A percentile compares a stretch with the other conserved stretches of the same genome.
Conservation (phyloP, 1,284 basidiomycete species). For the Papiliotrema fonsecae region DNA sequence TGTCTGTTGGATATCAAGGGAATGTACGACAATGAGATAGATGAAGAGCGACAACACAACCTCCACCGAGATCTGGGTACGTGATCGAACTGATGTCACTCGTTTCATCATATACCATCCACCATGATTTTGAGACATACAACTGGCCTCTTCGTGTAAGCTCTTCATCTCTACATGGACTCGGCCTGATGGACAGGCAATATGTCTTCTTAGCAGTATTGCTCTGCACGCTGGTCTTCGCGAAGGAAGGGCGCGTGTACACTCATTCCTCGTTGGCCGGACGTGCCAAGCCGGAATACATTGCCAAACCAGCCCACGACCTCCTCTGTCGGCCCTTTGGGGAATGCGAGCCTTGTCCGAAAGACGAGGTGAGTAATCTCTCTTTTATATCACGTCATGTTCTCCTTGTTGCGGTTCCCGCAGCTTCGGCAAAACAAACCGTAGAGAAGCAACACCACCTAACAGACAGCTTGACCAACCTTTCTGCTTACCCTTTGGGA, state of each 20-base stretch:
- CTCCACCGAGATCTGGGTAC: too few species aligned
- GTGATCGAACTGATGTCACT: not conserved
- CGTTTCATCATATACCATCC: too few species aligned
- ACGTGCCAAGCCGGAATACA: conserved; percentile 29
- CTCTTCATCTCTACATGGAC: too few species aligned
- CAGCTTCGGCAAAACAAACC: not conserved
- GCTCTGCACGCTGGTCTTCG: too few species aligned
- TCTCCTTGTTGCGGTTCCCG: too few species aligned
- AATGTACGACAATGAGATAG: too few species aligned
- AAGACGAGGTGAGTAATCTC: conserved; percentile 60
- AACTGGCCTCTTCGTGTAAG: not conserved
- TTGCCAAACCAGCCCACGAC: conserved; percentile 30
- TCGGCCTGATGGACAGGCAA: too few species aligned
- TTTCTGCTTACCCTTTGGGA: conserved; percentile 86
- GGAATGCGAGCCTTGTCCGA: conserved; percentile 74
- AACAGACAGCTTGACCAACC: conserved; percentile 65
- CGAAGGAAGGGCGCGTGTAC: too few species aligned
- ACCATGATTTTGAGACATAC: not conserved
- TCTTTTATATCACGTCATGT: not conserved
- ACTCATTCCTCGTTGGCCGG: too few species aligned
- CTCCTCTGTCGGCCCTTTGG: conserved; percentile 69
- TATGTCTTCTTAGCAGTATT: too few species aligned
- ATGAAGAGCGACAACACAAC: too few species aligned
- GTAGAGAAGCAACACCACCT: not conserved
- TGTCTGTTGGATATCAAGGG: too few species aligned